phyloP scores from a whole-genome alignment of 2,329 filamentous ascomycete genomes.

The Stagonosporopsis chrysanthemi region DNA sequence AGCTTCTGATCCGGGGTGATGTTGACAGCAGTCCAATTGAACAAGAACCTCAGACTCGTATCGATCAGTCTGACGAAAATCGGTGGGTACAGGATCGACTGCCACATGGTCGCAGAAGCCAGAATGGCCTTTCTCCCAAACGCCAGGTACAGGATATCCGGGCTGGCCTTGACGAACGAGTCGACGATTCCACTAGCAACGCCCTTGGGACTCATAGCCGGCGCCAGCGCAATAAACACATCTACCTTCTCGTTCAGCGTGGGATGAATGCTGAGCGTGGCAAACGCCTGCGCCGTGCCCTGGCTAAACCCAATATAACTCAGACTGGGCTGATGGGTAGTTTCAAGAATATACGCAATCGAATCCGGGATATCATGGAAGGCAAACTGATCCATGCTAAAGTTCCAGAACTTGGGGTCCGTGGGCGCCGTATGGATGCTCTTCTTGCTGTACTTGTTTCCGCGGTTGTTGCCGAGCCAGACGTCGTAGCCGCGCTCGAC shows the following conservation, averaged over 20 bases:
- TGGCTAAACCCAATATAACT: conserved; percentile 98
- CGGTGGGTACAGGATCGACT: conserved; percentile 91
- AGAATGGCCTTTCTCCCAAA: conserved; percentile 93
- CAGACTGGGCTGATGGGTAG: conserved; percentile 80
- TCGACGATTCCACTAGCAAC: conserved; percentile 90
- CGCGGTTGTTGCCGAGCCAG: conserved; percentile 96
- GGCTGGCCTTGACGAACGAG: conserved; percentile 90
- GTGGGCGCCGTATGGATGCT: conserved; percentile 78
- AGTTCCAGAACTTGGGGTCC: conserved; percentile 88
- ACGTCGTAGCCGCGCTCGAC: conserved; percentile 95
- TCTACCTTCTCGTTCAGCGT: conserved; percentile 91
- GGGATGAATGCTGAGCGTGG: conserved; percentile 89
- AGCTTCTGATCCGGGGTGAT: conserved; percentile 89
- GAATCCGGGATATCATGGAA: conserved; percentile 97
- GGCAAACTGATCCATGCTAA: conserved; percentile 97
- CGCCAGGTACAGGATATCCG: conserved; percentile 87
- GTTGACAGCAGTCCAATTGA: conserved; percentile 87
- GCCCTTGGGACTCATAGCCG: conserved; percentile 94
- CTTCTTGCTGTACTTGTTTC: conserved; percentile 99
- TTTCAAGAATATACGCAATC: conserved; percentile 87
- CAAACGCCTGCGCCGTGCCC: conserved; percentile 95
- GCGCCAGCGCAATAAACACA: conserved; percentile 93
- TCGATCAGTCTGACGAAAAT: conserved; percentile 92
- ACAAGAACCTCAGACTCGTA: conserved; percentile 79
- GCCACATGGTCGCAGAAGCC: conserved; percentile 95